A percentile compares a stretch with the other conserved stretches of the same genome.
phyloP scores from a whole-genome alignment of 768 basidiomycete genomes.

The Boletus edulis region DNA sequence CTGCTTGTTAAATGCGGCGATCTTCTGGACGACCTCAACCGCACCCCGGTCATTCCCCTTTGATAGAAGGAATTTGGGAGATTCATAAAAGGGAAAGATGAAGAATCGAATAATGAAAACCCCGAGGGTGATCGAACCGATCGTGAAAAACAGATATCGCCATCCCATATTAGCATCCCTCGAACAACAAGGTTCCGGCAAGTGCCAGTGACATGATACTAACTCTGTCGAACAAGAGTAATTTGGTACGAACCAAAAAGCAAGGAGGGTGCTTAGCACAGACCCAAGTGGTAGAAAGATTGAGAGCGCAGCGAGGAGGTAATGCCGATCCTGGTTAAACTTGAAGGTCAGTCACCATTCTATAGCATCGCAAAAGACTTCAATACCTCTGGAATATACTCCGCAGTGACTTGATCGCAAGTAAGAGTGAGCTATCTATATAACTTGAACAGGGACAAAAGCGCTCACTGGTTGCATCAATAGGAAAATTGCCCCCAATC shows the following conservation, averaged over 20 bases:
- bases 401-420: conserved; percentile 3
- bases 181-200: conserved; percentile 19
- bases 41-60: conserved; percentile 13
- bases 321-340: conserved; percentile 7
- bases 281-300: conserved; percentile 5
- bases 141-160: conserved; percentile 14
- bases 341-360: background rate
- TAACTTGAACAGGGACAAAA: too few relatives aligned
- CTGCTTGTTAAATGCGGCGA: conserved; percentile 12
- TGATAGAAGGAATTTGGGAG: conserved; percentile 11
- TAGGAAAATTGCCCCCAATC: conserved; percentile 13
- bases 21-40: conserved; percentile 14
- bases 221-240: conserved; percentile 11
- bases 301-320: conserved; percentile 12
- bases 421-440: background rate
- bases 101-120: conserved; percentile 17
- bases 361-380: too few relatives aligned
- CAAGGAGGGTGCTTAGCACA: background rate
- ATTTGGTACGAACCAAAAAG: conserved; percentile 10
- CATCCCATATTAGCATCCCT: conserved; percentile 18
- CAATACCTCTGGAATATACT: conserved; percentile 15
- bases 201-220: conserved; percentile 2
- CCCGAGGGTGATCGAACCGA: conserved; percentile 6
- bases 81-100: conserved; percentile 16
- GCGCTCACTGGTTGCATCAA: conserved; percentile 14